phyloP scores from a whole-genome alignment of 108 stramenopile species.

The Craspedostauros australis region DNA sequence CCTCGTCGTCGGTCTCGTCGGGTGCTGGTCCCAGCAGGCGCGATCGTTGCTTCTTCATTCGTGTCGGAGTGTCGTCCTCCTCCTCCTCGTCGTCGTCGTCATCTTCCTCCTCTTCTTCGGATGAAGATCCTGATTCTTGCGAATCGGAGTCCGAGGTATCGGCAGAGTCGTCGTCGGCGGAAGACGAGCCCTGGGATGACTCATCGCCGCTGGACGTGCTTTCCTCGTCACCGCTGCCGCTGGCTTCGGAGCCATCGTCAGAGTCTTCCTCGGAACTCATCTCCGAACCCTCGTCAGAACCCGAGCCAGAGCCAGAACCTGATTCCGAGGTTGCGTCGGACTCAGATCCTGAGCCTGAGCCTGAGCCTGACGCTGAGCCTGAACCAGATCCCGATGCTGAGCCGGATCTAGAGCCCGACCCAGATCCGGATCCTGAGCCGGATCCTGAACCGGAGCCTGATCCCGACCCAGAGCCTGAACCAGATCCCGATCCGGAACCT shows the following conservation, averaged over 20 bases:
- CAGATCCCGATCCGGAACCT: too few species aligned
- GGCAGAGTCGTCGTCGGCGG: slow-evolving; percentile 3
- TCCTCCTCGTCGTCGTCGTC: slow-evolving; percentile 6
- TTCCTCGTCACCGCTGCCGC: too few species aligned
- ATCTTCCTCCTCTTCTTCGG: slow-evolving; percentile 12
- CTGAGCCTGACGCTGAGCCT: neutral
- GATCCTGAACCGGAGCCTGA: too few species aligned
- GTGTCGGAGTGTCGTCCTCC: neutral
- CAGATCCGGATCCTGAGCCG: neutral
- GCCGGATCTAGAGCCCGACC: neutral
- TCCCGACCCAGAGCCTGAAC: too few species aligned
- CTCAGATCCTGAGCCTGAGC: neutral
- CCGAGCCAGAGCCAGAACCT: neutral
- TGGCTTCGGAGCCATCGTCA: neutral
- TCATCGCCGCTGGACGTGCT: slow-evolving; percentile 1
- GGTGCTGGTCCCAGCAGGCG: neutral
- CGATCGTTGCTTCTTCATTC: slow-evolving; percentile 4
- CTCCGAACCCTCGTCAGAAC: neutral
- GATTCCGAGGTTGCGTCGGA: neutral
- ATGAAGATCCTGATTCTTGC: too few species aligned
- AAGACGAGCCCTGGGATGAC: neutral
- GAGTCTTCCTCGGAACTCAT: neutral
- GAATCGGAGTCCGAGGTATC: slow-evolving; percentile 1
- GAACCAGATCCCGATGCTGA: slow-evolving; percentile 3
- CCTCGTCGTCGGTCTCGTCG: slow-evolving; percentile 1